Conservation (phyloP, 148 eudicot genomes). For the Rhododendron molle region DNA sequence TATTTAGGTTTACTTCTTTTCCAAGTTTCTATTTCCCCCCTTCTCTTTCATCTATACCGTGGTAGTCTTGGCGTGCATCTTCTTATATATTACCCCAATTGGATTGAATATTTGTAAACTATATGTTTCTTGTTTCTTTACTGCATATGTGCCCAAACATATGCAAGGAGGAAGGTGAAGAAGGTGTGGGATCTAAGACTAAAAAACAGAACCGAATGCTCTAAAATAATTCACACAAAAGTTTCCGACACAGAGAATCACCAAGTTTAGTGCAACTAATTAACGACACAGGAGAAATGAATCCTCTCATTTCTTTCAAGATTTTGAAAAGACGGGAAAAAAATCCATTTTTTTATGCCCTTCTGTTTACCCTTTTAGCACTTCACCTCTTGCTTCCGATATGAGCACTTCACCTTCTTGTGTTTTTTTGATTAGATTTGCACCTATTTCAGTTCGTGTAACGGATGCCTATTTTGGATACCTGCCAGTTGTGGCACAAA, state of each 20-base stretch:
- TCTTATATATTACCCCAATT: neutral
- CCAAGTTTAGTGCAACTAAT: neutral
- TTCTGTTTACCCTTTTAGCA: no score
- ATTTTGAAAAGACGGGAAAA: no score
- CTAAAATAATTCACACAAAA: neutral
- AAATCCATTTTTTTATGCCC: no score
- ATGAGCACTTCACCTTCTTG: no score
- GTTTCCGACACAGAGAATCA: neutral
- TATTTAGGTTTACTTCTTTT: neutral
- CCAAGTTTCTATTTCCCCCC: neutral
- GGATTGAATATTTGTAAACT: neutral
- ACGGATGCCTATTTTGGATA: no score
- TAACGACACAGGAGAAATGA: no score
- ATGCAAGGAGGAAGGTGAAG: neutral
- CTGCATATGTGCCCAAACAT: neutral
- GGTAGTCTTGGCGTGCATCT: neutral
- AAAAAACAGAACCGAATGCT: neutral
- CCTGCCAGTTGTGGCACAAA: no score
- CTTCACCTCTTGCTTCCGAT: no score
- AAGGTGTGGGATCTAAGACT: neutral
- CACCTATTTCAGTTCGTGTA: no score
- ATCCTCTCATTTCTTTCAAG: no score
- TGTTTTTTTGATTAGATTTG: no score
- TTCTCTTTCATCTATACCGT: neutral
- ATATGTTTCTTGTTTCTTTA: neutral